Evolutionary conservation across 345 rosid genomes (phyloP).

Genomic region (Lepidium didymum): DNA sequence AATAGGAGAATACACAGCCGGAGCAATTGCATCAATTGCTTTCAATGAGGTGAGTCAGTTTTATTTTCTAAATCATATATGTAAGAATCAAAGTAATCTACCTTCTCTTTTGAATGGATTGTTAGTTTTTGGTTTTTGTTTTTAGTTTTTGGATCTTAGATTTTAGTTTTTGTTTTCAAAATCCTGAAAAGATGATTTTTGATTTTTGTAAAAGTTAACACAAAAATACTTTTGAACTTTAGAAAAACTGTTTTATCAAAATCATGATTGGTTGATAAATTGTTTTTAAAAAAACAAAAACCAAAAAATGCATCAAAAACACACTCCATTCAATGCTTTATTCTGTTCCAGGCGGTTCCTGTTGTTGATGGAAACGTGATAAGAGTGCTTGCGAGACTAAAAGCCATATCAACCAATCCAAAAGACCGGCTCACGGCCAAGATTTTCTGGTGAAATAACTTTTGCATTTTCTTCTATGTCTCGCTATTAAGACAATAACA

Average conservation of each 20-base stretch:
- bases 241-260: no score
- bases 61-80: neutral
- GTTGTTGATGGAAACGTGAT: constrained; percentile 72
- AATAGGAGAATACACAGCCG: constrained; percentile 76
- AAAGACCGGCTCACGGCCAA: constrained; percentile 52
- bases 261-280: no score
- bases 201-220: no score
- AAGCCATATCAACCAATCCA: constrained; percentile 78
- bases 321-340: neutral
- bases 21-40: constrained; percentile 79
- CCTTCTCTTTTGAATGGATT: neutral
- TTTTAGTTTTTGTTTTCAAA: no score
- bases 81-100: neutral
- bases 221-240: no score
- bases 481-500: neutral
- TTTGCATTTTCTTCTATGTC: neutral
- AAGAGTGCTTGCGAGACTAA: constrained; percentile 71
- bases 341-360: constrained; percentile 50
- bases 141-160: no score
- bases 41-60: constrained; percentile 53
- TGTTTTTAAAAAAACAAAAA: no score
- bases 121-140: no score
- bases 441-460: constrained; percentile 58
- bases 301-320: no score
- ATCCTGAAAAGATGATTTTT: no score